Conservation (phyloP, 495 filamentous ascomycete genomes). For the Penicillium lividum region DNA sequence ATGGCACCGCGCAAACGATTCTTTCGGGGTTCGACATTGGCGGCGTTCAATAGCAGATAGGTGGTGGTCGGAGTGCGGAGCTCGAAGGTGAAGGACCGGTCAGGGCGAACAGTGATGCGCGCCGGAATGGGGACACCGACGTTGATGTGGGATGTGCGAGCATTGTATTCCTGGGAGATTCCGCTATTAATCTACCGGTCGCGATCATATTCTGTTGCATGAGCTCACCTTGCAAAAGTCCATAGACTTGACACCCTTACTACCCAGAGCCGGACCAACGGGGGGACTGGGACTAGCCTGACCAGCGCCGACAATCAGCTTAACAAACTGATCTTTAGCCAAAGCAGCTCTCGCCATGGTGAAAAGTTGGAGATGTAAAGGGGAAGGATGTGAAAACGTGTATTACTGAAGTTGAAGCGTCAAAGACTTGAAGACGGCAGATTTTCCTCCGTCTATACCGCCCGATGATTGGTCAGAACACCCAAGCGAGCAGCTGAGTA, state of each 20-base stretch:
- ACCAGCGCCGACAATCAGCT: constrained; percentile 97
- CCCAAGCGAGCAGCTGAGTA: constrained; percentile 26
- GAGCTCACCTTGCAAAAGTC: constrained; percentile 93
- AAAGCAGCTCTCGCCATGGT: constrained; percentile 78
- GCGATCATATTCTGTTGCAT: neutral
- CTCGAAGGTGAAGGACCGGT: constrained; percentile 91
- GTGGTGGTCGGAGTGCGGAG: constrained; percentile 90
- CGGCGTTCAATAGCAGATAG: constrained; percentile 82
- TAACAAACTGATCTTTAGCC: constrained; percentile 84
- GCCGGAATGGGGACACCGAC: constrained; percentile 85
- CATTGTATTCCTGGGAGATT: constrained; percentile 86
- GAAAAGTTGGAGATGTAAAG: constrained; percentile 12
- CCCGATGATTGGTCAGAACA: constrained; percentile 24
- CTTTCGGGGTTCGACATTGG: constrained; percentile 73
- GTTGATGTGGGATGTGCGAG: constrained; percentile 81
- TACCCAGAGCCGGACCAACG: constrained; percentile 93
- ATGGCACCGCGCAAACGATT: constrained; percentile 76
- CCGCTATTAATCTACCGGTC: neutral
- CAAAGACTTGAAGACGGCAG: constrained; percentile 23
- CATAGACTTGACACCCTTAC: constrained; percentile 98
- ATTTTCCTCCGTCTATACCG: constrained; percentile 21
- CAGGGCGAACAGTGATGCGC: constrained; percentile 86
- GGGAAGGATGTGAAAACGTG: neutral
- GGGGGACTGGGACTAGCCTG: constrained; percentile 96
- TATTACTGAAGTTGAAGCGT: constrained; percentile 3